phyloP scores from a whole-genome alignment of 352 stramenopile species.

The Phytophthora foliorum region DNA sequence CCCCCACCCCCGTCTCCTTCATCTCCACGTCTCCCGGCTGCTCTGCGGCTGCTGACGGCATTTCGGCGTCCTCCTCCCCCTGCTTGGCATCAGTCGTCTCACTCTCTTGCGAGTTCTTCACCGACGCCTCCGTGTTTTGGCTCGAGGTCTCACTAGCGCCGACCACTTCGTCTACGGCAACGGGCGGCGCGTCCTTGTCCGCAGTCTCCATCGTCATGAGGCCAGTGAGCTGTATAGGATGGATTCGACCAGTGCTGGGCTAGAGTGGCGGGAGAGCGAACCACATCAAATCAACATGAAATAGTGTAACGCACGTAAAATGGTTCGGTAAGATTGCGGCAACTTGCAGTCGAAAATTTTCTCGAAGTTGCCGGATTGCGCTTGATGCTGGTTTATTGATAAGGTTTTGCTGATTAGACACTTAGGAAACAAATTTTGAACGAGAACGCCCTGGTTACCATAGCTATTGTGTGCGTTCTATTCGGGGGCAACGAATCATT shows the following conservation, averaged over 20 bases:
- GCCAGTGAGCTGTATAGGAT: no score
- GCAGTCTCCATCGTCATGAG: slow-evolving; percentile 22
- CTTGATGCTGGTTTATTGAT: no score
- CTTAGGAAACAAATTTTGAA: no score
- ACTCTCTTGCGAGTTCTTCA: slow-evolving; percentile 14
- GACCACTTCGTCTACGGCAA: slow-evolving; percentile 21
- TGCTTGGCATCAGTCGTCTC: slow-evolving; percentile 23
- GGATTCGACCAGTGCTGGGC: no score
- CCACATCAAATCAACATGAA: background rate
- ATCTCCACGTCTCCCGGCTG: slow-evolving; percentile 27
- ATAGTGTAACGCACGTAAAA: background rate
- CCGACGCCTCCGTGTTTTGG: slow-evolving; percentile 19
- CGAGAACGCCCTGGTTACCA: no score
- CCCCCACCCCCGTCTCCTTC: slow-evolving; percentile 9
- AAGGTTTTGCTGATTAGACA: no score
- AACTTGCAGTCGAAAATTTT: no score
- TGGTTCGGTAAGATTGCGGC: no score
- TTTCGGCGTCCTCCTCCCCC: slow-evolving; percentile 13
- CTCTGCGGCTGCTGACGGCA: slow-evolving; percentile 1
- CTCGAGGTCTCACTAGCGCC: slow-evolving; percentile 22
- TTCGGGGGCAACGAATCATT: no score
- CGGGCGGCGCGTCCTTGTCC: slow-evolving; percentile 20
- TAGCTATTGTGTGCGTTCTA: no score
- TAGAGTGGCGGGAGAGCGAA: background rate
- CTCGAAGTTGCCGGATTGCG: no score